Evolutionary conservation across 768 basidiomycete species (phyloP), one percentile per base, ranked within the genome.

Genomic region (Russula foetens): DNA sequence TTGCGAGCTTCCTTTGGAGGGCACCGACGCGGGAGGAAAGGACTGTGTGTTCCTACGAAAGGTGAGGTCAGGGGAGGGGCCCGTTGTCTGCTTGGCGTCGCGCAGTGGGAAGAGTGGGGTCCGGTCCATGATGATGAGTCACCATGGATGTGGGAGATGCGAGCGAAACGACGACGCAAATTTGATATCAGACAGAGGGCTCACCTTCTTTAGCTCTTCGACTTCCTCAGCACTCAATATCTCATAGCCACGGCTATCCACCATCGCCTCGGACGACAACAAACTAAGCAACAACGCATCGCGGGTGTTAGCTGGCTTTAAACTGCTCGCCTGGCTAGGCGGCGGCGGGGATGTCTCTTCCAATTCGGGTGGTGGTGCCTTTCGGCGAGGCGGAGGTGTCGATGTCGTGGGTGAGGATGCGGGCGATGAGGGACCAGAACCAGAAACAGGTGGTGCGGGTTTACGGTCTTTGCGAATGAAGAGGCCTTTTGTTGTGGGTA

Each of bases 211-310:
- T 64, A 85, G 75, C 33, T 81, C 81, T 59, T 88, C 85, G 17
- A 87, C 82, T 66, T 86, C 82, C 49, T 89, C 86, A 62, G 85
- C 80, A 56, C 79, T 82, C 46, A 95, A 76, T 23, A 97, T 85
- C 55, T 86, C 84, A 69, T 83, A 90, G 47, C 84, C 83, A 31
- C 88, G 84, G 67, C 90, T 90, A 68, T 98, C 93, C n/a, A 98
- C 85, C 44, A 91, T 83, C 5, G 96, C 96, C 73, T 98, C 93
- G 56, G 93, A 93, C 44, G 94, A 90, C 64, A 98, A 76, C 43
- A 99, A 79, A 70, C 89, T 90, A 70, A 97, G 81, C 64, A 98
- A 79, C 48, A 98, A 80, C 63, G 94, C 90, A 67, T 97, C 93
- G 47, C 86, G 80, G 17, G 82, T 82, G 63, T 83, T 85, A 56